Evolutionary conservation across 441 rosid species (phyloP), one percentile per base, ranked within the genome.

Genomic region (Brassica hybrid): DNA sequence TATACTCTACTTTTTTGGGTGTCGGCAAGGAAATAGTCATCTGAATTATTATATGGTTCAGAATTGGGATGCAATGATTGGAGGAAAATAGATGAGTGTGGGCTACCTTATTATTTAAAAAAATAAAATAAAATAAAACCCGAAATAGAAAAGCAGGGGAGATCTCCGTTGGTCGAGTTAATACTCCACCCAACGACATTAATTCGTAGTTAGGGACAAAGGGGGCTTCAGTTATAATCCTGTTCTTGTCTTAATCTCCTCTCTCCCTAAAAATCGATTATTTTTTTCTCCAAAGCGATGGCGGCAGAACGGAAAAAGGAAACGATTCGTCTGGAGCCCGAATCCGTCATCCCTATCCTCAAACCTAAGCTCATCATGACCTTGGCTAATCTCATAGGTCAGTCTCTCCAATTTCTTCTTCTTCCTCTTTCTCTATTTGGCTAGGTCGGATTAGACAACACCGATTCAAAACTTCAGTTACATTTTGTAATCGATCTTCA

Each of bases 291-390:
- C 34, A 14, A 8, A 23, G 72, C 3, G 43, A 72, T 81, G 84
- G 74, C 74, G 71, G 62, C 74, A 63, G 62, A 75, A 34, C 78
- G 71, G 81, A 84, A 86, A 69, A 86, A 84, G 78, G 97, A 91
- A 23, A 74, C 88, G n/a, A 88, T 88, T 34, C 80, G 86, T 2
- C 79, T 93, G 75, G 95, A 91, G 76, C 84, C 86, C 52, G 97
- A 93, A 84, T 88, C 95, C 6, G 97, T 93, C 52, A 90, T 90
- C 14, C 97, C 97, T 14, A 84, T 91, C 67, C 85, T 90, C 84
- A 93, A 93, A 82, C 94, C 84, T 36, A 86, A 80, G 86, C 85
- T 93, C 76, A 75, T 93, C 80, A 77, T 76, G 69, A 77, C 88
- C 76, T 78, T 93, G 74, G 81, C 90, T 65, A 75, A 79, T 52